Conservation (phyloP, 2,329 filamentous ascomycete species). For the Coleophoma crateriformis region DNA sequence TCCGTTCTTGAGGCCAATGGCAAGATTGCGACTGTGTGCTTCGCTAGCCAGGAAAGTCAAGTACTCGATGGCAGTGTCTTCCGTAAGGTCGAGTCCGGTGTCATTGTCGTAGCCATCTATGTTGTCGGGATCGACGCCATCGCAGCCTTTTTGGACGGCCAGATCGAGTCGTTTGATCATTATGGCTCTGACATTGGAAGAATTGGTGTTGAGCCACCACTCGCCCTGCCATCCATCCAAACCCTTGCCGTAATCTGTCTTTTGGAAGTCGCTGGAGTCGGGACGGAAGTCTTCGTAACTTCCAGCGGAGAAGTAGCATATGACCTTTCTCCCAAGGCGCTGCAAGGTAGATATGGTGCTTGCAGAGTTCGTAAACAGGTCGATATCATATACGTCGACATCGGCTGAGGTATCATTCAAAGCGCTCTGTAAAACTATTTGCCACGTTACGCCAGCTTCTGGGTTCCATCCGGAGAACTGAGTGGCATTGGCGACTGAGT, state of each 20-base stretch:
- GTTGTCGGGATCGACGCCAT: constrained; percentile 66
- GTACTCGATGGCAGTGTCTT: constrained; percentile 49
- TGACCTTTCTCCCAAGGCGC: constrained; percentile 48
- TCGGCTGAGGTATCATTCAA: not conserved
- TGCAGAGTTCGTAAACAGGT: constrained; percentile 36
- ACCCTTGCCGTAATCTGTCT: constrained; percentile 47
- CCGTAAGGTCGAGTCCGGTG: constrained; percentile 54
- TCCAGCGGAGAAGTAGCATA: constrained; percentile 71
- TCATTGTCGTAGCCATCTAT: constrained; percentile 61
- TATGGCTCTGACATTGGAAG: constrained; percentile 51
- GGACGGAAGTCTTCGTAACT: constrained; percentile 58
- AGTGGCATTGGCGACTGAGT: not conserved
- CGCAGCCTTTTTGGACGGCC: constrained; percentile 55
- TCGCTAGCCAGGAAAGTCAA: constrained; percentile 53
- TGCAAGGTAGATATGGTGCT: constrained; percentile 41
- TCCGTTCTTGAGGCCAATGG: constrained; percentile 64
- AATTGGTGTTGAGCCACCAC: constrained; percentile 56
- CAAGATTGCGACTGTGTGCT: constrained; percentile 47
- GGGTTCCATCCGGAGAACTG: not conserved
- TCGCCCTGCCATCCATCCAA: constrained; percentile 61
- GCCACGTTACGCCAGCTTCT: not conserved
- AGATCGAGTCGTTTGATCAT: constrained; percentile 55
- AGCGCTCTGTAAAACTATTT: not conserved
- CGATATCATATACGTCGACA: constrained; percentile 27
- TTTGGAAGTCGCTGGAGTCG: constrained; percentile 46